Conservation (phyloP, 768 basidiomycete species). For the Pulveroboletus sp. region DNA sequence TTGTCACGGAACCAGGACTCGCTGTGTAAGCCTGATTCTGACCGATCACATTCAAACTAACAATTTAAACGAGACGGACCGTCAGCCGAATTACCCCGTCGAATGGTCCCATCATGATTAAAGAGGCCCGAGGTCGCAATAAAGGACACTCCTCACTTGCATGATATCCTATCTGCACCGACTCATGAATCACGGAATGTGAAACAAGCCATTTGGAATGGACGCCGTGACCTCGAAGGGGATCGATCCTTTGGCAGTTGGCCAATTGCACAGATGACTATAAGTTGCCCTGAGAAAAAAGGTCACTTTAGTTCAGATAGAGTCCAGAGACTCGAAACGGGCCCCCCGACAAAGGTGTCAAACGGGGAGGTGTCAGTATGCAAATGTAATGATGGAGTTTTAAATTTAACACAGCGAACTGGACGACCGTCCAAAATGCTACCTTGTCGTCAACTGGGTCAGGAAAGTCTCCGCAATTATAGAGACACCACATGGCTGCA, state of each 20-base stretch:
- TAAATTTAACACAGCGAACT: neutral
- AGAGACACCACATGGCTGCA: constrained; percentile 1
- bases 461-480: neutral
- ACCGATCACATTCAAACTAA: neutral
- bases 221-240: neutral
- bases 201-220: neutral
- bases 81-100: neutral
- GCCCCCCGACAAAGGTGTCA: too few relatives aligned
- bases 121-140: too few relatives aligned
- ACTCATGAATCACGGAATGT: constrained; percentile 4
- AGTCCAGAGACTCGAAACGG: too few relatives aligned
- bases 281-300: constrained; percentile 5
- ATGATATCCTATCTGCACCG: neutral
- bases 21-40: neutral
- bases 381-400: neutral
- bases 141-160: neutral
- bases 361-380: too few relatives aligned
- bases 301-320: neutral
- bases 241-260: neutral
- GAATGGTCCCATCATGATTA: too few relatives aligned
- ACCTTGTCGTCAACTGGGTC: neutral
- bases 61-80: neutral
- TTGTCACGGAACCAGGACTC: too few relatives aligned
- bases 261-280: neutral
- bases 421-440: neutral